A percentile compares a stretch with the other conserved stretches of the same genome.
phyloP scores from a whole-genome alignment of 805 yeast genomes.

The Nakazawaea wyomingensis region DNA sequence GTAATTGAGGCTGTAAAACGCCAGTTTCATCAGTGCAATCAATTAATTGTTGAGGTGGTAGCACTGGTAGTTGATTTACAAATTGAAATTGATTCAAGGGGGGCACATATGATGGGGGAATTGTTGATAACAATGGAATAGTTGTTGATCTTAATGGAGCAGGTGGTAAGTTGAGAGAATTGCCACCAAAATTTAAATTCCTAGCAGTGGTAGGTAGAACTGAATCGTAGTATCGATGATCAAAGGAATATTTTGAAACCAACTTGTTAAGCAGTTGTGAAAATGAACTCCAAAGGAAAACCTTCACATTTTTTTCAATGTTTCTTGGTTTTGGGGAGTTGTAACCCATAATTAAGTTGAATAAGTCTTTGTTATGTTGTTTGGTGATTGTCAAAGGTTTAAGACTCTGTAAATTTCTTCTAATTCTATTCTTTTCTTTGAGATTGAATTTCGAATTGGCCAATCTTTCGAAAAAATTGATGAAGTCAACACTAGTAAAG shows the following conservation, averaged over 20 bases:
- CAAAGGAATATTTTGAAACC: conserved; percentile 45
- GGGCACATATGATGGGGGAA: too few species aligned
- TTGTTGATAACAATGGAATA: too few species aligned
- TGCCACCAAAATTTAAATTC: too few species aligned
- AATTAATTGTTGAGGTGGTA: too few species aligned
- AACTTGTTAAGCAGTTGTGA: conserved; percentile 52
- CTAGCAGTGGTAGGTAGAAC: too few species aligned
- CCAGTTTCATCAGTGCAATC: too few species aligned
- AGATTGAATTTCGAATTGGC: conserved; percentile 51
- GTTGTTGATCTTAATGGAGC: too few species aligned
- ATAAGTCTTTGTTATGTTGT: conserved; percentile 32
- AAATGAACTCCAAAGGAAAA: conserved; percentile 53
- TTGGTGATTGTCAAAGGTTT: conserved; percentile 58
- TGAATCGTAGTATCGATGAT: conserved; percentile 4
- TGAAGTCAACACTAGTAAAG: conserved; percentile 63
- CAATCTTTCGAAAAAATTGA: conserved; percentile 49
- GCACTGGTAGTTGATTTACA: too few species aligned
- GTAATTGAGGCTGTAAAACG: too few species aligned
- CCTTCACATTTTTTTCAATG: conserved; percentile 67
- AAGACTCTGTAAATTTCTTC: conserved; percentile 61
- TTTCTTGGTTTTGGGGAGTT: conserved; percentile 62
- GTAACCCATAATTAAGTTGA: conserved; percentile 52
- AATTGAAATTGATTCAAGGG: too few species aligned
- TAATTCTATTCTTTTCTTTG: conserved; percentile 65
- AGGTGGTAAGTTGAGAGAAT: too few species aligned